Base-by-base conservation (phyloP, 2,329 filamentous ascomycete genomes). In the Fusarium pseudograminearum region DNA sequence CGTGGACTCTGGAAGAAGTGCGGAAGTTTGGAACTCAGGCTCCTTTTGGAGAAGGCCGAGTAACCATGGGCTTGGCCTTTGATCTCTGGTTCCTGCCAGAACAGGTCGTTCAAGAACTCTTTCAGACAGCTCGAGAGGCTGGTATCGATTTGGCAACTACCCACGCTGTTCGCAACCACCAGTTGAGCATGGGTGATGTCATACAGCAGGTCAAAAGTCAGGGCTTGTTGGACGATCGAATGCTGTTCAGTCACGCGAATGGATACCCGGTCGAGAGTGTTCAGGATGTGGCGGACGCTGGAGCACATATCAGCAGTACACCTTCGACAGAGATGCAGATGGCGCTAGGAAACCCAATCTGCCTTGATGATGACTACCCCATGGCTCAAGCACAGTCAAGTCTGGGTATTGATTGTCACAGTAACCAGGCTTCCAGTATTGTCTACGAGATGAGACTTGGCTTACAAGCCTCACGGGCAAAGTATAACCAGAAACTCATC, bases 281-380 rank as follows among this genome's bases (percentile, higher is more conserved):
- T 0, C 31, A 63, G 5, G 36, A 26, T 0, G 7, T 61, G 5
- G 47, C 18, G 1, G 30, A 67, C 9, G 30, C 57, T 3, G 56
- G 41, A 18, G 44, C 67, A 2, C 26, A 40, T 4, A 57, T 70
- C 0, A 63, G 62, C 2, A 53, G 36, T 5, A 70, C 67, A 1
- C 67, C 67, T 3, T 63, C 48, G 1, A 70, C 67, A 0, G 67
- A 70, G 18, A 46, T 63, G 20, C 65, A 65, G 3, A 70, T 70
- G 67, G 44, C 53, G 0, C 30, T 70, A 0, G 67, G 67, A 0
- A 30, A 50, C 0, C 56, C 67, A 0, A 24, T 70, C 2, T 70
- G 67, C 8, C 24, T 70, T 2, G 33, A 54, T 0, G 38, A 50
- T 3, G 50, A 70, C 9, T 33, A 63, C 1, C 61, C 46, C 0